Conservation (phyloP, 352 stramenopile species). For the Pythium vanterpoolii region DNA sequence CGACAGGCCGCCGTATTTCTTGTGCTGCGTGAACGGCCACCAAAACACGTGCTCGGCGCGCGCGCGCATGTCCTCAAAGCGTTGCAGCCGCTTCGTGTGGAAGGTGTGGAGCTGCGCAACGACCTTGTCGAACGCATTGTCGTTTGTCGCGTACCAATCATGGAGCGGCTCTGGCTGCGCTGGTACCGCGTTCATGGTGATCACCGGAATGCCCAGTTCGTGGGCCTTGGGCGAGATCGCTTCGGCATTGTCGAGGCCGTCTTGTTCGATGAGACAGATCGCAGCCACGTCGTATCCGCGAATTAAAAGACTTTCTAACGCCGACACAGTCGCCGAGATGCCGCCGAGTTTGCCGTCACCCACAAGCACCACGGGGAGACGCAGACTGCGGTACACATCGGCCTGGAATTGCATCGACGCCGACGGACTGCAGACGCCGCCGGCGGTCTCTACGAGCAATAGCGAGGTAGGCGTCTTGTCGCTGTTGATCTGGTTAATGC, state of each 20-base stretch:
- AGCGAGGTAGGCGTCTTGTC: slow-evolving; percentile 40
- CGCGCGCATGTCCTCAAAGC: slow-evolving; percentile 53
- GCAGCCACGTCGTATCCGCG: slow-evolving; percentile 90
- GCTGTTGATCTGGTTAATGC: slow-evolving; percentile 40
- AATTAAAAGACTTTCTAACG: slow-evolving; percentile 90
- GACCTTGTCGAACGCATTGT: slow-evolving; percentile 48
- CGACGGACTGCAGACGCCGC: slow-evolving; percentile 91
- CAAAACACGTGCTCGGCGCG: slow-evolving; percentile 82
- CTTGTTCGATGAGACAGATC: slow-evolving; percentile 81
- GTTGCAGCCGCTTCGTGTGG: slow-evolving; percentile 49
- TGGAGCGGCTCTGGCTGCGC: slow-evolving; percentile 72
- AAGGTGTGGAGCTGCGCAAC: slow-evolving; percentile 46
- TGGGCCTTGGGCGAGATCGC: slow-evolving; percentile 54
- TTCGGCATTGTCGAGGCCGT: slow-evolving; percentile 60
- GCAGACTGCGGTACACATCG: slow-evolving; percentile 91
- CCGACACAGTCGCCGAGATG: slow-evolving; percentile 93
- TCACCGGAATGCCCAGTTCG: slow-evolving; percentile 73
- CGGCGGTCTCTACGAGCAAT: slow-evolving; percentile 93
- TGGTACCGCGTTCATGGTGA: slow-evolving; percentile 68
- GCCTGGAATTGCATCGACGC: slow-evolving; percentile 88
- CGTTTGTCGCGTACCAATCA: slow-evolving; percentile 58
- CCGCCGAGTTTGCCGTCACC: slow-evolving; percentile 96
- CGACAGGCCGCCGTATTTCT: slow-evolving; percentile 71
- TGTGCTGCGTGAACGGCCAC: slow-evolving; percentile 94
- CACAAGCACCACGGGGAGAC: slow-evolving; percentile 91